Conservation (phyloP, 768 basidiomycete species). For the Rhizopogon vulgaris region DNA sequence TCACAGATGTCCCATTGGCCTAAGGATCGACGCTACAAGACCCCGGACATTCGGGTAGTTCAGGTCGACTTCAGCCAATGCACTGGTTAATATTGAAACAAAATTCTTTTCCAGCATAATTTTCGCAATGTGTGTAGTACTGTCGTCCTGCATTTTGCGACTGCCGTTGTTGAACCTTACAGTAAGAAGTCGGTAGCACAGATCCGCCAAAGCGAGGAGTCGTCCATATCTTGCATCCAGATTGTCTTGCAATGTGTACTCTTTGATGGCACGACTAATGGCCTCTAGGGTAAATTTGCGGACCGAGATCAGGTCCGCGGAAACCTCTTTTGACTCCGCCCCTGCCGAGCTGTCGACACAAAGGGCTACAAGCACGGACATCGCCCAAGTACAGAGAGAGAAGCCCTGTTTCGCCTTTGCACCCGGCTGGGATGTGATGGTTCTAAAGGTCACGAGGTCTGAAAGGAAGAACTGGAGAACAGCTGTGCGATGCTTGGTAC, state of each 20-base stretch:
- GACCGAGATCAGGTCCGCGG: constrained; percentile 77
- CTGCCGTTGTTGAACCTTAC: constrained; percentile 57
- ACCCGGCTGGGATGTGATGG: constrained; percentile 58
- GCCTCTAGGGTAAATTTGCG: constrained; percentile 90
- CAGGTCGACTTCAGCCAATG: constrained; percentile 88
- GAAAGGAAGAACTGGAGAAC: constrained; percentile 78
- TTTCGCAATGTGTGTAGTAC: constrained; percentile 90
- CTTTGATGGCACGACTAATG: constrained; percentile 81
- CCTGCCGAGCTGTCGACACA: constrained; percentile 76
- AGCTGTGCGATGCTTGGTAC: constrained; percentile 52
- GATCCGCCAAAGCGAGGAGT: constrained; percentile 77
- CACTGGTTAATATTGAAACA: constrained; percentile 80
- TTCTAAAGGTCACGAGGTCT: constrained; percentile 75
- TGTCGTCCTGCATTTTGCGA: constrained; percentile 56
- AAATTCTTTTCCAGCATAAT: constrained; percentile 98
- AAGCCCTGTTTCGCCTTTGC: constrained; percentile 49
- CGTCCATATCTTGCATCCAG: constrained; percentile 82
- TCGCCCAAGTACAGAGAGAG: constrained; percentile 76
- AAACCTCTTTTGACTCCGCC: constrained; percentile 69
- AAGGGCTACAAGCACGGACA: constrained; percentile 87
- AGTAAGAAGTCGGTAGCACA: constrained; percentile 83
- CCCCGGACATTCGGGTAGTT: constrained; percentile 90
- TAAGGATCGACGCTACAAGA: constrained; percentile 81
- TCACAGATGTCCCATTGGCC: constrained; percentile 86
- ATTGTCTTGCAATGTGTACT: constrained; percentile 50